Base-by-base conservation (phyloP, 1,284 basidiomycete species). In the Inonotus hispidus region DNA sequence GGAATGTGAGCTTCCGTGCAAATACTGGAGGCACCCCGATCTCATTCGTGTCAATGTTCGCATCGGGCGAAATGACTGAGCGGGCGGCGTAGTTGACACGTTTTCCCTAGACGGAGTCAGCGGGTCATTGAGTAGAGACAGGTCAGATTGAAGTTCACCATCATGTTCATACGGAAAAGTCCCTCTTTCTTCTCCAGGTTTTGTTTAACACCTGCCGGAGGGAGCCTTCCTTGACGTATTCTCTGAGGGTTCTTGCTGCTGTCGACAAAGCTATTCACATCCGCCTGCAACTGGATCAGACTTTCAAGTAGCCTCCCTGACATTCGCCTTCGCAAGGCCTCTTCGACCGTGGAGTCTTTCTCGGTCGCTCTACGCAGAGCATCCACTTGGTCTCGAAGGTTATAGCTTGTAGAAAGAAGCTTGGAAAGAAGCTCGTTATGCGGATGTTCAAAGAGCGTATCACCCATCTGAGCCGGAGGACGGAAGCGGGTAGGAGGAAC, bases 21-120 rank as follows among this genome's bases (percentile, higher is more conserved):
- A 99, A 99, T 59, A 99, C 92, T 45, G 97, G 97, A 13, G 97
- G 97, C 27, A 99, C 87, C 59, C 97, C 97, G 63, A 99, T 99
- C 74, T 99, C 97, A 74, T 95, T 97, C 41, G 97, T 95, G 77
- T 99, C 97, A 68, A 99, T 98, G 74, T 99, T 99, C 71, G 98
- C 93, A 71, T 99, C 97, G 10, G 97, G 97, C 35, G 97, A 99
- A 66, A 99, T 99, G 71, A 99, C 97, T 14, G 97, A 99, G 67
- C 97, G 93, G 37, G 97, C 97, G 46, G 97, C 95, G 73, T 97
- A 98, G 74, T 99, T 99, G 69, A 99, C 97, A 73, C 97, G 95
- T 81, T 99, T 99, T 45, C 97, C 97, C 93, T 95, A 63, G 46
- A 64, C 59, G 41, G 19, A 62, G n/a, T 55, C 11, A 45, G 39